Evolutionary conservation across 768 basidiomycete genomes (phyloP).

Genomic region (Mycena alexandri): DNA sequence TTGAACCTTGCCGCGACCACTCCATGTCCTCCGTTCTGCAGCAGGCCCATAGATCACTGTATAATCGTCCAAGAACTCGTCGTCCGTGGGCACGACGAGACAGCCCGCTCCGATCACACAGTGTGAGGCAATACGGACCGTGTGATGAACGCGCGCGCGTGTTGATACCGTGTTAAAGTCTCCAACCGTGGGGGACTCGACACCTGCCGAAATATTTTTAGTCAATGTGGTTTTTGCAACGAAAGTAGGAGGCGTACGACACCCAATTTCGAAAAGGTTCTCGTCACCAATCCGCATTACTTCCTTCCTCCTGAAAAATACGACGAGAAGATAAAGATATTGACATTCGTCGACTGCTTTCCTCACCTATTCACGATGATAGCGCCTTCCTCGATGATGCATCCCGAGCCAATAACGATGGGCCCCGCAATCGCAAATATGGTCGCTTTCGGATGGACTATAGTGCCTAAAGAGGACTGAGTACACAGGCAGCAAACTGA

Average conservation of each 20-base stretch:
- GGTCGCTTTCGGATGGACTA: constrained; percentile 94
- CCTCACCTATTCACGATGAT: constrained; percentile 88
- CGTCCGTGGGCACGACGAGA: constrained; percentile 81
- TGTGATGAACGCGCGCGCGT: constrained; percentile 85
- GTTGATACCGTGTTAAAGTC: constrained; percentile 90
- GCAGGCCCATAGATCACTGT: constrained; percentile 87
- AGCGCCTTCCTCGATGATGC: constrained; percentile 92
- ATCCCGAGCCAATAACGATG: constrained; percentile 88
- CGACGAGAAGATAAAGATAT: neutral
- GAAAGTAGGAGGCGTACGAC: constrained; percentile 69
- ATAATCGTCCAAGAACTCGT: constrained; percentile 84
- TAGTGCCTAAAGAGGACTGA: constrained; percentile 65
- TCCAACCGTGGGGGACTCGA: constrained; percentile 89
- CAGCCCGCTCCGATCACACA: constrained; percentile 89
- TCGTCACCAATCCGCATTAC: constrained; percentile 94
- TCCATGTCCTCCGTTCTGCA: constrained; percentile 84
- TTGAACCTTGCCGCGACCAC: constrained; percentile 85
- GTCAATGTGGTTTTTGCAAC: neutral
- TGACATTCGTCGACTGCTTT: neutral
- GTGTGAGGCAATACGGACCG: constrained; percentile 80
- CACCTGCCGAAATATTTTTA: constrained; percentile 62
- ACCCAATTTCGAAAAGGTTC: constrained; percentile 95
- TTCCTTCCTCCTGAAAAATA: constrained; percentile 70
- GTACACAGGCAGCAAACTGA: neutral
- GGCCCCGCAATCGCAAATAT: constrained; percentile 93